Conservation (phyloP, 2,329 filamentous ascomycete species). For the Diaporthe destruens region DNA sequence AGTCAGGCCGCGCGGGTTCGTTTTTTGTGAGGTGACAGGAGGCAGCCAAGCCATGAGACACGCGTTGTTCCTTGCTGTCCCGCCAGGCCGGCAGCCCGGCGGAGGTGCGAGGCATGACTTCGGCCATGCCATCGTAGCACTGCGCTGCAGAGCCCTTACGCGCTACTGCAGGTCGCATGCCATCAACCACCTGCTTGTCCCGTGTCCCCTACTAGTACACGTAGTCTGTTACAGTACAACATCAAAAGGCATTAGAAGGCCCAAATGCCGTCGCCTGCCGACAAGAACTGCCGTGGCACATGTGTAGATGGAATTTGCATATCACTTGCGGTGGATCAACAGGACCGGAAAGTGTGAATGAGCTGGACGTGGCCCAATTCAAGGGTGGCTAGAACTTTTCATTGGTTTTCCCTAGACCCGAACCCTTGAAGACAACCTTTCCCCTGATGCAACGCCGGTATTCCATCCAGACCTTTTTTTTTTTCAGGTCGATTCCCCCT, state of each 20-base stretch:
- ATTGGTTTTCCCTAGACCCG: slow-evolving; percentile 42
- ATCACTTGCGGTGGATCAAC: not conserved
- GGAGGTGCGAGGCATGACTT: slow-evolving; percentile 1
- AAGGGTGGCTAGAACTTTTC: slow-evolving; percentile 41
- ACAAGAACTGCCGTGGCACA: not conserved
- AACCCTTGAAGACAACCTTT: slow-evolving; percentile 42
- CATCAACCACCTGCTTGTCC: slow-evolving; percentile 1
- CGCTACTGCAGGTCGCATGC: slow-evolving; percentile 24
- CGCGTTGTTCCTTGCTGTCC: not conserved
- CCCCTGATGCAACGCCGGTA: slow-evolving; percentile 38
- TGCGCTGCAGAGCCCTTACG: slow-evolving; percentile 17
- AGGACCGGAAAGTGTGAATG: not conserved
- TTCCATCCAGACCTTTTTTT: slow-evolving; percentile 41
- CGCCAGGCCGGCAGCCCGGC: not conserved
- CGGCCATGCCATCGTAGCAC: not conserved
- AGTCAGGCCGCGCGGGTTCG: slow-evolving; percentile 10
- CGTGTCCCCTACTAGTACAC: not conserved
- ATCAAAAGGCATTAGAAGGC: not conserved
- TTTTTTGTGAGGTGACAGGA: not conserved
- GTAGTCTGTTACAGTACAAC: not conserved
- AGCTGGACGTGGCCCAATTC: slow-evolving; percentile 34
- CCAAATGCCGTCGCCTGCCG: slow-evolving; percentile 15
- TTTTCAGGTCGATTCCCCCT: slow-evolving; percentile 34
- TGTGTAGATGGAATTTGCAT: not conserved
- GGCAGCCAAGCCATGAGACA: slow-evolving; percentile 9